Percentiles rank a stretch among this genome's conserved stretches.
Conservation (phyloP, 2,329 filamentous ascomycete species). For the Botrytis elliptica region DNA sequence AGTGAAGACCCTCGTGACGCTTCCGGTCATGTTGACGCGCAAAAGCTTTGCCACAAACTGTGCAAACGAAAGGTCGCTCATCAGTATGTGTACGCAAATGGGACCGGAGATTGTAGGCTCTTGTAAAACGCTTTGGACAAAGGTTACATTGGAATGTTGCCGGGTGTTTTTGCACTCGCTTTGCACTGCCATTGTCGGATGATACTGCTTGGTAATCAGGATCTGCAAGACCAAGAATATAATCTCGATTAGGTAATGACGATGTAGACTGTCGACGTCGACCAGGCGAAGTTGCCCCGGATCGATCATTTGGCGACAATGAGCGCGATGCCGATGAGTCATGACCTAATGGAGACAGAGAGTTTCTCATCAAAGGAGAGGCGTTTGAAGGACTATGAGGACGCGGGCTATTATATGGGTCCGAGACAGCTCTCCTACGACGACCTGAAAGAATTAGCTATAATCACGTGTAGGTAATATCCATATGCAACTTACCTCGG, state of each 20-base stretch:
- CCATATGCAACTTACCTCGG: constrained; percentile 49
- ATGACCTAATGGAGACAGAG: constrained; percentile 47
- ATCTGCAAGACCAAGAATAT: constrained; percentile 89
- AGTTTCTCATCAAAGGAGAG: constrained; percentile 54
- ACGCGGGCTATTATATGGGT: constrained; percentile 47
- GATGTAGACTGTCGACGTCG: constrained; percentile 63
- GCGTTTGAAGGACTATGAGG: constrained; percentile 49
- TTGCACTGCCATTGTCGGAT: constrained; percentile 57
- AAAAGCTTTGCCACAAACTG: constrained; percentile 95
- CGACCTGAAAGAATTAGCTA: constrained; percentile 36
- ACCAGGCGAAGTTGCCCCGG: constrained; percentile 46
- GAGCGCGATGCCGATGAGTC: constrained; percentile 47
- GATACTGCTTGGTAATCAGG: constrained; percentile 73
- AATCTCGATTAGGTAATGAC: constrained; percentile 58
- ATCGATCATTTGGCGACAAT: constrained; percentile 58
- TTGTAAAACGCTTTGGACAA: constrained; percentile 93
- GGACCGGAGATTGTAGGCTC: constrained; percentile 93
- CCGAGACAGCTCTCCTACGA: constrained; percentile 40
- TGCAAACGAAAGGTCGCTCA: constrained; percentile 95
- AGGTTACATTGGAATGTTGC: constrained; percentile 94
- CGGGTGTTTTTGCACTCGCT: constrained; percentile 94
- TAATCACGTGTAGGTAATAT: constrained; percentile 1
- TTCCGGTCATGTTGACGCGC: constrained; percentile 97
- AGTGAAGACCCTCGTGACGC: constrained; percentile 92
- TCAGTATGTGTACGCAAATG: constrained; percentile 96